Percentiles rank a stretch among this genome's conserved stretches.
Evolutionary conservation across 345 rosid species (phyloP).

Genomic region (Citrus maxima): DNA sequence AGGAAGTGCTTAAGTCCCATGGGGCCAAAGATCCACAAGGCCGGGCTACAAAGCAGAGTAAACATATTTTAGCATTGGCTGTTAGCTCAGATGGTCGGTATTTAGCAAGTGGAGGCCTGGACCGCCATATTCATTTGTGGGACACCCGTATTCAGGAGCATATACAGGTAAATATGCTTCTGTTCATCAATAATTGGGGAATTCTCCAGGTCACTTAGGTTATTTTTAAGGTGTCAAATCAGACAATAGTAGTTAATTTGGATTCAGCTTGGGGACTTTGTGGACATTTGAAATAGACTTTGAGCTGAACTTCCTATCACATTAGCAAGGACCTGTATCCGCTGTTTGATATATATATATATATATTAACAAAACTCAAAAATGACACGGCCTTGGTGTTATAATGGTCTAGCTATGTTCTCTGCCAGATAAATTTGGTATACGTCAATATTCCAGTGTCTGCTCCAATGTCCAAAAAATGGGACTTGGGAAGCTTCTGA

Average conservation of each 20-base stretch:
- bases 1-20: conserved; percentile 59
- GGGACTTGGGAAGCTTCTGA: not conserved
- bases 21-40: conserved; percentile 80
- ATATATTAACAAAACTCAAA: not conserved
- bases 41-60: conserved; percentile 62
- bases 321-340: not conserved
- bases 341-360: not conserved
- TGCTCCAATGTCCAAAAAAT: not conserved
- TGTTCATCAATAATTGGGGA: not conserved
- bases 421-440: not conserved
- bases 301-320: not conserved
- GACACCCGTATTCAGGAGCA: conserved; percentile 84
- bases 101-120: conserved; percentile 92
- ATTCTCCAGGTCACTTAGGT: not conserved
- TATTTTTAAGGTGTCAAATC: not conserved
- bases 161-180: conserved; percentile 52
- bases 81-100: conserved; percentile 89
- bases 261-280: not conserved
- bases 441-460: not conserved
- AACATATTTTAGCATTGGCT: conserved; percentile 74
- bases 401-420: not conserved
- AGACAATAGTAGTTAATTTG: not conserved
- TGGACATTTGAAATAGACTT: not conserved
- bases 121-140: conserved; percentile 96
- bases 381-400: not conserved